phyloP scores from a whole-genome alignment of 805 yeast genomes.

The Lipomyces yamadae region DNA sequence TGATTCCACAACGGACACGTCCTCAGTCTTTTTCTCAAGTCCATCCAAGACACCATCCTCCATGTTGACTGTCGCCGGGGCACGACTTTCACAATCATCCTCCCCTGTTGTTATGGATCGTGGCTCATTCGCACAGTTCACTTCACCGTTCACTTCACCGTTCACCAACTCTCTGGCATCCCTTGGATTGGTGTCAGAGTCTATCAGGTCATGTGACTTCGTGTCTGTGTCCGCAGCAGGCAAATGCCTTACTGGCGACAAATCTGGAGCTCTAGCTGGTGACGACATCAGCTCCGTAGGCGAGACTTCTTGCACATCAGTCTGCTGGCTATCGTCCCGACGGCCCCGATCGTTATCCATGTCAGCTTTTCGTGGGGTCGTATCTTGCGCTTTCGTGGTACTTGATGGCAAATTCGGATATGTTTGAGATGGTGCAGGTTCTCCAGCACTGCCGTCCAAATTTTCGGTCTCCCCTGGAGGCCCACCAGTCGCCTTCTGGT shows the following conservation, averaged over 20 bases:
- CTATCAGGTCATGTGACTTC: background rate
- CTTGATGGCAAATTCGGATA: background rate
- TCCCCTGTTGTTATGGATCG: background rate
- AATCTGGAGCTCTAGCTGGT: background rate
- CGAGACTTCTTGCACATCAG: background rate
- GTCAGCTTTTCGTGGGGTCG: background rate
- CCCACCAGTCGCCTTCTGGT: background rate
- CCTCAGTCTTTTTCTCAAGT: background rate
- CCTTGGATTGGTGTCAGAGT: background rate
- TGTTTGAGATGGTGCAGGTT: background rate
- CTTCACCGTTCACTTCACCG: background rate
- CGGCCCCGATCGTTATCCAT: background rate
- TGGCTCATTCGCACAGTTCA: background rate
- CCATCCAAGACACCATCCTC: background rate
- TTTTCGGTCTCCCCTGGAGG: background rate
- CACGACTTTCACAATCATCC: background rate
- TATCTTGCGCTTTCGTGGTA: background rate
- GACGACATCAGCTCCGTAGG: background rate
- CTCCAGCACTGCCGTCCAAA: background rate
- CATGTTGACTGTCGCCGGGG: background rate
- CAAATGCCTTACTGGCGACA: background rate
- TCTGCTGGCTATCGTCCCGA: constrained; percentile 2
- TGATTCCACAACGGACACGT: background rate
- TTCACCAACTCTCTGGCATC: background rate
- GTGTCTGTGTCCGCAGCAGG: background rate